These are phyloP conservation scores for Dichotomocladium elegans DNA, from an alignment of 371 early-diverging fungal species.

Conservation along the genomic window DNA sequence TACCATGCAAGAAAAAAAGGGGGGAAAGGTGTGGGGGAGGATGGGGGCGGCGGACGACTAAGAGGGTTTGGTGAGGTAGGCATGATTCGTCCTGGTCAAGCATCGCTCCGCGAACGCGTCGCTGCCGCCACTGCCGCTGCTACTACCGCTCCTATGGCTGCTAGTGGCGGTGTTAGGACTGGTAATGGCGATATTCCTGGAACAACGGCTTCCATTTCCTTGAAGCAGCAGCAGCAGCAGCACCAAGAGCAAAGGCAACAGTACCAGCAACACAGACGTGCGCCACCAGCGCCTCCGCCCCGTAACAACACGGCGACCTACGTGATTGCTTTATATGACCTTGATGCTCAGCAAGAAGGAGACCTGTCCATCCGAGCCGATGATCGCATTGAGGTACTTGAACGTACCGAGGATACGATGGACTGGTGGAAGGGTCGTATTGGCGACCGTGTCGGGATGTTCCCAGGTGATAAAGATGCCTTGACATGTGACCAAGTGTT, in stretches of 20 bases:
- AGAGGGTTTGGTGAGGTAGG: not conserved
- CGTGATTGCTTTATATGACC: conserved; percentile 69
- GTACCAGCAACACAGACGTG: not conserved
- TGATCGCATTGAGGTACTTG: conserved; percentile 61
- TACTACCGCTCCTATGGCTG: no score
- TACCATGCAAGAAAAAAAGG: no score
- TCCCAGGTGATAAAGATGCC: conserved; percentile 78
- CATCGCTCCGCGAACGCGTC: conserved; percentile 6
- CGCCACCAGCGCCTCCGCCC: conserved; percentile 10
- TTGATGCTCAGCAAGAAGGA: conserved; percentile 63
- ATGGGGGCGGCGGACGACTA: not conserved
- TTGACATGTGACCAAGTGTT: no score
- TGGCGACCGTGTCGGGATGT: conserved; percentile 56
- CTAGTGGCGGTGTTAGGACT: no score
- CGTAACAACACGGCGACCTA: conserved; percentile 7
- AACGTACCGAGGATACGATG: conserved; percentile 49
- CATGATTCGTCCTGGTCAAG: conserved; percentile 1
- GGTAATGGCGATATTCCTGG: not conserved
- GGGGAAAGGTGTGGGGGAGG: no score
- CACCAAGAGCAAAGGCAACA: not conserved
- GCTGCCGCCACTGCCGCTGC: not conserved
- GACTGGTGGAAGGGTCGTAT: conserved; percentile 79
- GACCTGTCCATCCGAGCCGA: conserved; percentile 63
- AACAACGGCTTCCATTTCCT: not conserved
- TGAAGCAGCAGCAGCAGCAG: not conserved